A percentile compares a stretch with the other conserved stretches of the same genome.
phyloP scores from a whole-genome alignment of 768 basidiomycete genomes.

The Chalciporus pseudorubinellus region DNA sequence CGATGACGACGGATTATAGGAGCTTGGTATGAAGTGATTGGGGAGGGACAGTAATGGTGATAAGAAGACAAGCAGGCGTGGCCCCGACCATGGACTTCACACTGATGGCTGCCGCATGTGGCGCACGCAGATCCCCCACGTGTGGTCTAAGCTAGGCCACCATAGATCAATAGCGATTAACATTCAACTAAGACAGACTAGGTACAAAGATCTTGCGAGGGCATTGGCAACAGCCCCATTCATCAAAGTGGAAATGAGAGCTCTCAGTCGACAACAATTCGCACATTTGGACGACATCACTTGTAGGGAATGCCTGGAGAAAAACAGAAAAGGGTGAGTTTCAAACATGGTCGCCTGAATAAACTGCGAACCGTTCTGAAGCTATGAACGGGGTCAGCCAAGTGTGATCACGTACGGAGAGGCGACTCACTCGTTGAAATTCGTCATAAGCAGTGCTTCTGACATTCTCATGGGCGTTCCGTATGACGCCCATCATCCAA shows the following conservation, averaged over 20 bases:
- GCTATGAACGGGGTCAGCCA: constrained; percentile 27
- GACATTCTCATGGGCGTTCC: constrained; percentile 93
- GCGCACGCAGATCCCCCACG: no score
- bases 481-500: constrained; percentile 84
- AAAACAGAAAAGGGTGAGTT: background rate
- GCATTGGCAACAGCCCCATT: background rate
- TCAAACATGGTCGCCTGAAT: background rate
- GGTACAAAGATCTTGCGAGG: background rate
- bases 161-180: no score
- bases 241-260: background rate
- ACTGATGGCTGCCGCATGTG: no score
- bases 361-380: constrained; percentile 44
- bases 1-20: background rate
- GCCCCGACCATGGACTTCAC: no score
- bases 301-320: constrained; percentile 31
- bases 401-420: constrained; percentile 2
- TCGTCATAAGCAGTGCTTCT: constrained; percentile 94
- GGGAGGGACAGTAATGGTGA: background rate
- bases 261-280: background rate
- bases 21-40: background rate
- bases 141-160: no score
- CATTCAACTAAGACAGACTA: constrained; percentile 1
- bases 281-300: constrained; percentile 7
- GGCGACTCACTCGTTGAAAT: constrained; percentile 74
- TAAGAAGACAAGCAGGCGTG: background rate